A percentile compares a stretch with the other conserved stretches of the same genome.
These are phyloP conservation scores for Teratosphaeria gauchensis DNA, from an alignment of 2,329 filamentous ascomycete species.

Conservation along the genomic window DNA sequence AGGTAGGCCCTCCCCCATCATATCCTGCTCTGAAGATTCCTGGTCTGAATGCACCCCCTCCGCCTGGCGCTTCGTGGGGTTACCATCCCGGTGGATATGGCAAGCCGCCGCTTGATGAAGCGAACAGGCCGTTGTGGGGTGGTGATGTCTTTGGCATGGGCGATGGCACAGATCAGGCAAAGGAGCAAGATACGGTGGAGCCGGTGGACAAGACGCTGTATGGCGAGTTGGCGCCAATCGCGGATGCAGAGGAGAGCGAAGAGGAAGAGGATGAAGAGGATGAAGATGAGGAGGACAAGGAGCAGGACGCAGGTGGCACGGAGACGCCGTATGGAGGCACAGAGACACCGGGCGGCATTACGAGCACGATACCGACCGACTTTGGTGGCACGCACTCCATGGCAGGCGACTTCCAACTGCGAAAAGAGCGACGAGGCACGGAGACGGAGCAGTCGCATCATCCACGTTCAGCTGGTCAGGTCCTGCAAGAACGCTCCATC, in stretches of 20 bases:
- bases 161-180: slow-evolving; percentile 36
- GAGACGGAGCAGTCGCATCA: slow-evolving; percentile 74
- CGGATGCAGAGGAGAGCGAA: slow-evolving; percentile 46
- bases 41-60: slow-evolving; percentile 86
- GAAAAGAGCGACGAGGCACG: slow-evolving; percentile 74
- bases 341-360: slow-evolving; percentile 72
- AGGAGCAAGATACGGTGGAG: slow-evolving; percentile 45
- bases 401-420: slow-evolving; percentile 78
- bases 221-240: slow-evolving; percentile 79
- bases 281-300: slow-evolving; percentile 65
- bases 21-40: slow-evolving; percentile 94
- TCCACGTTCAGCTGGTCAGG: slow-evolving; percentile 74
- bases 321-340: slow-evolving; percentile 59
- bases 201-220: slow-evolving; percentile 79
- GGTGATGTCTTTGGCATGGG: slow-evolving; percentile 87
- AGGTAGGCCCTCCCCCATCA: slow-evolving; percentile 83
- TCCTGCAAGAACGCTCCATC: slow-evolving; percentile 80
- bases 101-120: slow-evolving; percentile 89
- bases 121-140: slow-evolving; percentile 81
- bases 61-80: slow-evolving; percentile 82
- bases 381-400: slow-evolving; percentile 67
- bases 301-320: slow-evolving; percentile 52
- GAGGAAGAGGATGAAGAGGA: slow-evolving; percentile 55
- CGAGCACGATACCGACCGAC: slow-evolving; percentile 72
- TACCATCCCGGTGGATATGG: slow-evolving; percentile 94